Base-by-base conservation (phyloP, 345 rosid species). In the Ricinus communis region DNA sequence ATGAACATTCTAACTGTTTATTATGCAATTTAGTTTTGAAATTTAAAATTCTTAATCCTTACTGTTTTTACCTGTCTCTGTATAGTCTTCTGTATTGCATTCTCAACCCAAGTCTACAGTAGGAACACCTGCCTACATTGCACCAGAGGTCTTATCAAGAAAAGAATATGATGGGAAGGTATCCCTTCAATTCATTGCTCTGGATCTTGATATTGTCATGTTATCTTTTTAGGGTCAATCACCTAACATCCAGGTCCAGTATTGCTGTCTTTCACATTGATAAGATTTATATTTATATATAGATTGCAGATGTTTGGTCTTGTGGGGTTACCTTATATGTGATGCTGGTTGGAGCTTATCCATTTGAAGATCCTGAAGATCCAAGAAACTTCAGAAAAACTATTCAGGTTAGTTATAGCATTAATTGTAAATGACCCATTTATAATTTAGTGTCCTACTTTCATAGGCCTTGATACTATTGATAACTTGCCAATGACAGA, bases 401-500 rank as follows among this genome's bases (percentile, higher is more conserved):
- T 13, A 74, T 74, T 41, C 72, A 66, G 72, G 76, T 73, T 50
- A 10, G 21, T 15, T 31, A 21, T 18, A 30, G 9, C 16, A 57
- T 16, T 24, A 2, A 11, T 52, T 27, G 16, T 40, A 7, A 4
- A 10, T 41, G 24, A 40, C 41, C 40, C 63, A 43, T 54, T 65
- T 28, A 68, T 54, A 1, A 27, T 31, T 49, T 47, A 47, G 18
- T 49, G 19, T 30, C 14, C 11, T 19, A 38, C 0, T 46, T 65
- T 65, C 6, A 46, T 27, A 16, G 11, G 0, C 27, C 3, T 33
- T 61, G 28, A 21, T 59, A 30, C 45, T 14, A 15, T 56, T 11
- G 18, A n/a, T 53, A 53, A 7, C 41, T 25, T 8, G 25, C 5
- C 38, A 22, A 46, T 65, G 49, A 47, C 98, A 95, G 99, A 77